Base-by-base conservation (phyloP, 352 stramenopile species). In the Globisporangium carolinianum region DNA sequence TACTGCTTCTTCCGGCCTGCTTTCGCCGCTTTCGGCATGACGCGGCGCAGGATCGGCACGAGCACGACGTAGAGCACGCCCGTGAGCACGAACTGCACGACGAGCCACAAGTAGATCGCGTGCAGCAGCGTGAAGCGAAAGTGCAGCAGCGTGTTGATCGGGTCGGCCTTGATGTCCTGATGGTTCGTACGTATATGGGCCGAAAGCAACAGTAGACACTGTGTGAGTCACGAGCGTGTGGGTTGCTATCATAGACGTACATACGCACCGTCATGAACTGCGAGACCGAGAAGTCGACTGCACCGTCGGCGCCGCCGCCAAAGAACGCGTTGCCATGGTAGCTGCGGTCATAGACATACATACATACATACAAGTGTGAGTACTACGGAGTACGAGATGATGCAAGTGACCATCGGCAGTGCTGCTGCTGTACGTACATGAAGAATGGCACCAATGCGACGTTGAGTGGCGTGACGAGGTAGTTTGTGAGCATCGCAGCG, bases 401-500 rank as follows among this genome's bases (percentile, higher is more conserved):
- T 32, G 24, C 24, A 32, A 32, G 24, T 32, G 24, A 3, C 24
- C 24, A 36, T n/a, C 3, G 4, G 8, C 32, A 3, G 24, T 35
- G 4, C 14, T 5, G 41, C 1, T 53, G 18, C 17, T 32, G 8
- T 14, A 72, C 77, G 38, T 58, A 93, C 83, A 93, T 89, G 68
- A 91, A 93, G 32, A 90, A 51, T 12, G 83, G 83, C 15, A 93
- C 68, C 0, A 72, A 79, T 50, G 79, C 79, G 56, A 93, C 80
- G 61, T 93, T 93, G 45, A 93, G 69, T 5, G 83, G 83, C 49
- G 83, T 91, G 51, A 74, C 73, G 37, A 91, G 70, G 65, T 91
- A 91, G 61, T 93, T 91, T 3, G 79, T 89, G 57, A 91, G 76
- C 83, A 93, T 91, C 35, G 83, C 75, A 6, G 83, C 83, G 53